Percentiles rank a stretch among this genome's conserved stretches.
These are phyloP conservation scores for Bretschneidera sinensis DNA, from an alignment of 345 rosid species.

Conservation along the genomic window DNA sequence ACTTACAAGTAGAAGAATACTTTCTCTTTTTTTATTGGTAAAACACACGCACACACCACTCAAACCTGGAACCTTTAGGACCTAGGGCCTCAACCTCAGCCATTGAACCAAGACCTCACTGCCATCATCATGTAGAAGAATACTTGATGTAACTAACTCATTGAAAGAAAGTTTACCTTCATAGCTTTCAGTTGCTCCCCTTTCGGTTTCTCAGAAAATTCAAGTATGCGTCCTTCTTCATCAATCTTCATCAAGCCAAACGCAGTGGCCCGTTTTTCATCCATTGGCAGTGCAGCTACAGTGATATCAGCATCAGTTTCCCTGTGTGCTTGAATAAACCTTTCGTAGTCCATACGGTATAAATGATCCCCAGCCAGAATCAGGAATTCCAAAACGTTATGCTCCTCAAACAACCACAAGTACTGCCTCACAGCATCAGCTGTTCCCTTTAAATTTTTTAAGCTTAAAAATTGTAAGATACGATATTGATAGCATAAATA, in stretches of 20 bases:
- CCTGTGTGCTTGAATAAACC: constrained; percentile 90
- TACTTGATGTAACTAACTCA: background rate
- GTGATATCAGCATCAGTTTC: constrained; percentile 98
- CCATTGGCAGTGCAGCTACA: constrained; percentile 98
- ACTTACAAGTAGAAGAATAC: background rate
- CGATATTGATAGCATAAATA: background rate
- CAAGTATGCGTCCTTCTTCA: constrained; percentile 90
- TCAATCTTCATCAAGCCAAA: constrained; percentile 97
- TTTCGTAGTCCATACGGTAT: constrained; percentile 97
- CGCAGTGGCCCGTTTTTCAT: constrained; percentile 85
- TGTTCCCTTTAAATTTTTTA: constrained; percentile 54
- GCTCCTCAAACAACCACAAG: constrained; percentile 95
- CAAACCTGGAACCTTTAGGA: too few relatives aligned
- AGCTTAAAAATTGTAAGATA: background rate
- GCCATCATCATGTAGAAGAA: too few relatives aligned
- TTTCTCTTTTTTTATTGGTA: too few relatives aligned
- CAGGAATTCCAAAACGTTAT: constrained; percentile 82
- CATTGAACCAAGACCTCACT: too few relatives aligned
- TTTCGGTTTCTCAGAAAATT: constrained; percentile 93
- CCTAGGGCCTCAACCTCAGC: too few relatives aligned
- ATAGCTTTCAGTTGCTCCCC: constrained; percentile 92
- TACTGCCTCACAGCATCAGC: constrained; percentile 98
- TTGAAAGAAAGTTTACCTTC: constrained; percentile 38
- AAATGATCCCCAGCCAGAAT: constrained; percentile 98
- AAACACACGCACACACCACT: too few relatives aligned